A percentile compares a stretch with the other conserved stretches of the same genome.
Evolutionary conservation across 768 basidiomycete genomes (phyloP).

Genomic region (Panus rudis): DNA sequence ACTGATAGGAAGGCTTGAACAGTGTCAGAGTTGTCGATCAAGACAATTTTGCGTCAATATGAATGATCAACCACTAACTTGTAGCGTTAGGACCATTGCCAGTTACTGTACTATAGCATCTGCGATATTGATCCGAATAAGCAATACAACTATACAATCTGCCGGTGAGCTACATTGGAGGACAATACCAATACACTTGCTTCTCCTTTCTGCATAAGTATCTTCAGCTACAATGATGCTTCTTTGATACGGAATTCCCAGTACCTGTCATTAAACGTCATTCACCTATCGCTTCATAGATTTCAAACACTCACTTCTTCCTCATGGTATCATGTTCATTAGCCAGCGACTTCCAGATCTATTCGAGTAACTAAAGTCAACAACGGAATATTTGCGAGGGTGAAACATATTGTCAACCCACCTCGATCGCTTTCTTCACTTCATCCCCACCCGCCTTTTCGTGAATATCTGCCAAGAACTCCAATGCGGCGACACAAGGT

Average conservation of each 20-base stretch:
- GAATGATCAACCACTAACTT: no score
- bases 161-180: no score
- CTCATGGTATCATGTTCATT: conserved; percentile 67
- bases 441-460: conserved; percentile 49
- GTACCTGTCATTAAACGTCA: conserved; percentile 2
- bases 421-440: conserved; percentile 31
- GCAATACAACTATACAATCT: no score
- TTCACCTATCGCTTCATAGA: conserved; percentile 1
- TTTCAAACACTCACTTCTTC: conserved; percentile 48
- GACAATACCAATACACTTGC: no score
- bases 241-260: conserved; percentile 11
- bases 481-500: conserved; percentile 73
- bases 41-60: no score
- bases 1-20: conserved; percentile 44
- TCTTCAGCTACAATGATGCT: no score
- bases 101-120: no score
- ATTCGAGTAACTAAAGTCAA: conserved; percentile 2
- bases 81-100: no score
- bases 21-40: no score
- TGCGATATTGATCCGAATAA: no score
- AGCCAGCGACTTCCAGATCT: conserved; percentile 71
- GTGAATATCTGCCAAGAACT: conserved; percentile 77
- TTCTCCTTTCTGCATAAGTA: no score
- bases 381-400: not conserved
- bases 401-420: conserved; percentile 9